Percentiles rank a stretch among this genome's conserved stretches.
Conservation (phyloP, 768 basidiomycete genomes). For the Boletus insuetus region DNA sequence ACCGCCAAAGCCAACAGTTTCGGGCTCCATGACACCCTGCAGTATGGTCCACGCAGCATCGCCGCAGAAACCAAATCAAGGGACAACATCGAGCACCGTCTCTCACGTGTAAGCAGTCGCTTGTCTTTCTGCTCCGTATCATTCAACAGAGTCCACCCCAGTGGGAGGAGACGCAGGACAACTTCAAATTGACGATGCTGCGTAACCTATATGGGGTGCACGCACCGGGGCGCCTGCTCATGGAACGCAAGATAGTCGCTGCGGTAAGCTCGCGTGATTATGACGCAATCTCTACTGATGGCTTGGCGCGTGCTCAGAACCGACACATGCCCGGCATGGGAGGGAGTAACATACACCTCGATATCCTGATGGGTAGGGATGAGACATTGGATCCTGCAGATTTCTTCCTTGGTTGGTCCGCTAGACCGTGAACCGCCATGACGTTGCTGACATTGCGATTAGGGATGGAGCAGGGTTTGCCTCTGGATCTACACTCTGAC, state of each 20-base stretch:
- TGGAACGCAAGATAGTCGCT: slow-evolving; percentile 89
- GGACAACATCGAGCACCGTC: slow-evolving; percentile 60
- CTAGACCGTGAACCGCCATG: not conserved
- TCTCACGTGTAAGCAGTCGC: slow-evolving; percentile 64
- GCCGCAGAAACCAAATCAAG: slow-evolving; percentile 68
- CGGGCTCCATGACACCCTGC: slow-evolving; percentile 86
- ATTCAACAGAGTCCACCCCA: slow-evolving; percentile 30
- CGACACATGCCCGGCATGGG: slow-evolving; percentile 63
- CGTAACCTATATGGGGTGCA: slow-evolving; percentile 85
- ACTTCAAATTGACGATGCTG: slow-evolving; percentile 78
- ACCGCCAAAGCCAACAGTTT: slow-evolving; percentile 67
- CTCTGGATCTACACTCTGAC: slow-evolving; percentile 58
- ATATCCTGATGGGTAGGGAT: slow-evolving; percentile 92
- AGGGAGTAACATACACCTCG: slow-evolving; percentile 80
- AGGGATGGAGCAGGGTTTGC: slow-evolving; percentile 54
- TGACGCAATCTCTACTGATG: not conserved
- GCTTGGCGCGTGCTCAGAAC: slow-evolving; percentile 40
- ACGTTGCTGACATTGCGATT: not conserved
- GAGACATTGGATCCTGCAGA: slow-evolving; percentile 77
- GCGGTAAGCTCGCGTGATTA: slow-evolving; percentile 42
- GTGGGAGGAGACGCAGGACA: slow-evolving; percentile 96
- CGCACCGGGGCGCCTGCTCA: slow-evolving; percentile 83
- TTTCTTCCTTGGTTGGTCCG: slow-evolving; percentile 67
- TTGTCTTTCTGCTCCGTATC: not conserved
- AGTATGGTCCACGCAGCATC: slow-evolving; percentile 80